Evolutionary conservation across 495 filamentous ascomycete species (phyloP).

Genomic region (Entonaema liquescens): DNA sequence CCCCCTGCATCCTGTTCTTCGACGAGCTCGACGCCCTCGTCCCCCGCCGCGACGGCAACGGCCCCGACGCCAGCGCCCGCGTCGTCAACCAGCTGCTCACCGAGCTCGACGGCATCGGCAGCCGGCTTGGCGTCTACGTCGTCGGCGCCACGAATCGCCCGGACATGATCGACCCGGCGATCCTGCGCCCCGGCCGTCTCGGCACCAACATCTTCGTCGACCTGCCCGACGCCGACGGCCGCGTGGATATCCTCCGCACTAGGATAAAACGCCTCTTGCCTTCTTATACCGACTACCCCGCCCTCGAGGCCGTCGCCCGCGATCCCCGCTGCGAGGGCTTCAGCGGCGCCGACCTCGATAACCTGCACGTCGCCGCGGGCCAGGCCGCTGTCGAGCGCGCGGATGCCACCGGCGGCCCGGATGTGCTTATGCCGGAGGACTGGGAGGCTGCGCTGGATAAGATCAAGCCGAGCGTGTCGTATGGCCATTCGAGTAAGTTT

Average conservation of each 20-base stretch:
- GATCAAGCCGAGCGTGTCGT: conserved; percentile 82
- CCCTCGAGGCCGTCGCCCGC: conserved; percentile 68
- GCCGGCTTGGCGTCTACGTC: conserved; percentile 88
- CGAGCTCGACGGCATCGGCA: conserved; percentile 87
- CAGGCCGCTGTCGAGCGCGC: conserved; percentile 75
- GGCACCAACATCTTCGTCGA: conserved; percentile 92
- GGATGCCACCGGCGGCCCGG: conserved; percentile 29
- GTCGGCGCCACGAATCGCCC: conserved; percentile 95
- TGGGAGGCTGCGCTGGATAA: conserved; percentile 77
- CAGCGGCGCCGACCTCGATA: conserved; percentile 88
- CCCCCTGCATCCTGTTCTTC: conserved; percentile 97
- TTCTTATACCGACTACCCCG: conserved; percentile 48
- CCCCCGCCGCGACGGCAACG: conserved; percentile 80
- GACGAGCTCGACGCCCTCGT: conserved; percentile 96
- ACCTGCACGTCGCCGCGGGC: conserved; percentile 78
- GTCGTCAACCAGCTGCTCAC: conserved; percentile 98
- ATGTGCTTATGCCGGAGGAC: conserved; percentile 69
- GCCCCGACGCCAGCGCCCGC: conserved; percentile 83
- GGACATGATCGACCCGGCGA: conserved; percentile 95
- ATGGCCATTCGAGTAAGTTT: conserved; percentile 70
- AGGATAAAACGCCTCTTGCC: conserved; percentile 54
- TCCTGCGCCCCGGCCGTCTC: conserved; percentile 89
- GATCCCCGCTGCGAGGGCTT: conserved; percentile 78
- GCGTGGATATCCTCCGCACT: conserved; percentile 85
- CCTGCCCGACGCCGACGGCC: conserved; percentile 78